Evolutionary conservation across 2,329 filamentous ascomycete genomes (phyloP), one percentile per base, ranked within the genome.

Genomic region (Aspergillus sp.): DNA sequence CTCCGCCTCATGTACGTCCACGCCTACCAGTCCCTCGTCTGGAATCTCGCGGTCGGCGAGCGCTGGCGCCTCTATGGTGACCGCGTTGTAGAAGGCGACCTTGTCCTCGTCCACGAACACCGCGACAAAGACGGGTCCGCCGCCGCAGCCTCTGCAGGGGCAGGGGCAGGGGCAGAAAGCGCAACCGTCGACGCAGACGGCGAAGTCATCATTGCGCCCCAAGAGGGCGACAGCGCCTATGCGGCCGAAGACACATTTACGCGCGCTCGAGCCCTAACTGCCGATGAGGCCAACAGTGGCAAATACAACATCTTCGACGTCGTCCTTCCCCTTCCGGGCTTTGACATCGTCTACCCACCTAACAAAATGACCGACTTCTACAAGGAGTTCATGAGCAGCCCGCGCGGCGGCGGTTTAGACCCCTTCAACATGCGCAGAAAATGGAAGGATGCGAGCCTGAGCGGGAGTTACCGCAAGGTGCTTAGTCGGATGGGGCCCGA

Each of bases 1-100:
- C 80, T 98, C 66, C 86, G 92, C 44, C 85, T 91, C 58, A 97
- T 99, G 90, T 99, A 98, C 71, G 88, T 96, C 15, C 95, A 99
- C 73, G 93, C 95, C 5, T 98, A 97, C 75, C 95, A 99, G 74
- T 96, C 90, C 6, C 84, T 92, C 39, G 87, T 99, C 8, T 99
- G 93, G 93, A 99, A 99, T 77, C 85, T 86, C 64, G 90, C 86
- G 12, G 90, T 86, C 2, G 91, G 90, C 63, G 86, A 89, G 66
- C 89, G 95, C 47, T 96, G 91, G 89, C 84, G 86, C 43, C 78
- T 85, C 3, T 89, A 89, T 70, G 92, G 93, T 51, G 75, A 81
- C 58, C 82, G 82, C 55, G 90, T 97, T 15, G 83, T 96, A 14
- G 85, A 89, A 65, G 95, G 95, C 33, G 95, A 99, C 72, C 83